Conservation (phyloP, 345 rosid genomes). For the Euphorbia pulcherrima region DNA sequence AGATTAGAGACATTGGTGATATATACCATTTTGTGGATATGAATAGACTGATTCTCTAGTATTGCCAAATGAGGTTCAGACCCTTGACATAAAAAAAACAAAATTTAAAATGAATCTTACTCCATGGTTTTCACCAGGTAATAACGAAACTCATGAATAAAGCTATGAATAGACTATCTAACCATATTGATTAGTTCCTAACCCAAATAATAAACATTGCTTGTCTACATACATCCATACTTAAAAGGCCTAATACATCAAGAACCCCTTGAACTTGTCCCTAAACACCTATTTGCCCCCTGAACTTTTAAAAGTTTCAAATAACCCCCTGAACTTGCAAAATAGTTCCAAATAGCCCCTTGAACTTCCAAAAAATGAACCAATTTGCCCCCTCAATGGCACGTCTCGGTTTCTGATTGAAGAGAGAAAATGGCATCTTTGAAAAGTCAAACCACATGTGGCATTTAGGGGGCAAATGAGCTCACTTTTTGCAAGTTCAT, state of each 20-base stretch:
- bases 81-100: constrained; percentile 36
- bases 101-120: neutral
- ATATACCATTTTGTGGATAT: constrained; percentile 74
- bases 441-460: too few relatives aligned
- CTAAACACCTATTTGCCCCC: too few relatives aligned
- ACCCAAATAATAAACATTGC: neutral
- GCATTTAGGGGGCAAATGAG: too few relatives aligned
- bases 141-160: neutral
- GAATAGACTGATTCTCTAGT: constrained; percentile 62
- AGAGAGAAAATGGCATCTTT: too few relatives aligned
- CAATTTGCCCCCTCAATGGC: too few relatives aligned
- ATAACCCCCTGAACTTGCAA: too few relatives aligned
- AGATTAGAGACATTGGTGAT: constrained; percentile 10
- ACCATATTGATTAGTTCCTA: neutral
- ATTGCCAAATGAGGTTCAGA: constrained; percentile 76
- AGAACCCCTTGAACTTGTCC: neutral
- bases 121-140: neutral
- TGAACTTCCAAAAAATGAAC: too few relatives aligned
- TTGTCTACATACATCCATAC: neutral
- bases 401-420: too few relatives aligned
- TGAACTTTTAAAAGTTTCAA: too few relatives aligned
- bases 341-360: too few relatives aligned
- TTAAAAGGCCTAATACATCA: too few relatives aligned
- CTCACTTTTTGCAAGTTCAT: too few relatives aligned
- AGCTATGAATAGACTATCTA: neutral